Evolutionary conservation across 176 grass and related monocot genomes (phyloP).

Genomic region (Oryza meridionalis): DNA sequence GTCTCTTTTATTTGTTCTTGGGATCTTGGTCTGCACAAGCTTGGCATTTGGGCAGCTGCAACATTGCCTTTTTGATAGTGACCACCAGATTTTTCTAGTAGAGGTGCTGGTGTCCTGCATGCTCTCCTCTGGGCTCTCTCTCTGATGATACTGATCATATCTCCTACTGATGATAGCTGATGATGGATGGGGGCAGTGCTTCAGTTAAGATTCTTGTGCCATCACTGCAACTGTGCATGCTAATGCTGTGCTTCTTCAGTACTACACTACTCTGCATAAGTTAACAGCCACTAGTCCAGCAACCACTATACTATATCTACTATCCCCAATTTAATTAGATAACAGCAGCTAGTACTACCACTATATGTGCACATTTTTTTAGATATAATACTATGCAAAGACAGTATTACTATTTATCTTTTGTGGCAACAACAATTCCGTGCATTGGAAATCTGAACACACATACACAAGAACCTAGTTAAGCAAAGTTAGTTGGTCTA

Average conservation of each 20-base stretch:
- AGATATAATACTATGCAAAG: not conserved
- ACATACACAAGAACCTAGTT: slow-evolving; percentile 28
- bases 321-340: not conserved
- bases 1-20: slow-evolving; percentile 45
- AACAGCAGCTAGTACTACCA: not conserved
- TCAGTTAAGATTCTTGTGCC: slow-evolving; percentile 56
- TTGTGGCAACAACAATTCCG: slow-evolving; percentile 36
- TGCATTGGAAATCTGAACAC: slow-evolving; percentile 43
- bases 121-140: not conserved
- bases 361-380: not conserved
- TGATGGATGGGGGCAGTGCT: slow-evolving; percentile 32
- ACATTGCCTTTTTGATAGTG: slow-evolving; percentile 57
- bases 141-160: not conserved
- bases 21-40: slow-evolving; percentile 46
- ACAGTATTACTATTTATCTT: not conserved
- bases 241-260: slow-evolving; percentile 26
- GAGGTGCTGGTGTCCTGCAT: slow-evolving; percentile 42
- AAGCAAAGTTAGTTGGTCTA: slow-evolving; percentile 18
- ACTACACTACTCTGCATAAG: not conserved
- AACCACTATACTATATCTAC: not conserved
- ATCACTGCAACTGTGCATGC: slow-evolving; percentile 34
- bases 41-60: slow-evolving; percentile 53
- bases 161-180: slow-evolving; percentile 10
- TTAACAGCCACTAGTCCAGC: slow-evolving; percentile 25
- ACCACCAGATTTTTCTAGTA: slow-evolving; percentile 50